phyloP scores from a whole-genome alignment of 2,329 filamentous ascomycete genomes.

The Talaromyces sp. region DNA sequence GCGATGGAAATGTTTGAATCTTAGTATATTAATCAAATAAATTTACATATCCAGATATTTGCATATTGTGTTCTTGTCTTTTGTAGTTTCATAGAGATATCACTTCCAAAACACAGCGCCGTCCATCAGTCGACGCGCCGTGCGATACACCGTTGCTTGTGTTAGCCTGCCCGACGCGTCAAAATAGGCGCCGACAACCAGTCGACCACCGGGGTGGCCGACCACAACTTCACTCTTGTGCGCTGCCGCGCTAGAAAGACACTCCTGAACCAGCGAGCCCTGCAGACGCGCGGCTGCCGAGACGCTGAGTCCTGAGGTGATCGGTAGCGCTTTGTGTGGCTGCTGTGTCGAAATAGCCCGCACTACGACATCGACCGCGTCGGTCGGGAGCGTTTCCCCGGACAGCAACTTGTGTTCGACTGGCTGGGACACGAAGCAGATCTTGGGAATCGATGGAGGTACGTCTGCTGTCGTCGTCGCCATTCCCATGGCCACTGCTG shows the following conservation, averaged over 20 bases:
- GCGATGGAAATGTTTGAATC: too few species aligned
- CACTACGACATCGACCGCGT: slow-evolving; percentile 34
- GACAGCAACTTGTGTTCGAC: slow-evolving; percentile 33
- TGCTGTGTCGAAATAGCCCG: slow-evolving; percentile 52
- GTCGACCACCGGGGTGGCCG: slow-evolving; percentile 43
- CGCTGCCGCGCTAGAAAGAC: slow-evolving; percentile 17
- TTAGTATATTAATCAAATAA: too few species aligned
- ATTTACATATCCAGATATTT: too few species aligned
- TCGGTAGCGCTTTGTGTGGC: slow-evolving; percentile 51
- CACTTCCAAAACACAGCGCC: slow-evolving; percentile 38
- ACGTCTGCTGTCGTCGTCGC: slow-evolving; percentile 38
- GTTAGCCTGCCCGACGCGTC: slow-evolving; percentile 27
- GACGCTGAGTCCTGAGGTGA: slow-evolving; percentile 50
- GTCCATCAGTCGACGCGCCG: slow-evolving; percentile 44
- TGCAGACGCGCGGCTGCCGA: slow-evolving; percentile 43
- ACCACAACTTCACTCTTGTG: slow-evolving; percentile 32
- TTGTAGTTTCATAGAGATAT: background rate
- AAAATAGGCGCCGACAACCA: slow-evolving; percentile 39
- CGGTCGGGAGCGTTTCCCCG: slow-evolving; percentile 25
- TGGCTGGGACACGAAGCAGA: slow-evolving; percentile 48
- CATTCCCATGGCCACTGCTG: slow-evolving; percentile 58
- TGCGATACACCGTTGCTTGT: slow-evolving; percentile 42
- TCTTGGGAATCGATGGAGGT: slow-evolving; percentile 58
- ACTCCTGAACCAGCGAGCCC: slow-evolving; percentile 33
- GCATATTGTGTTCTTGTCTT: too few species aligned